phyloP scores from a whole-genome alignment of 2,329 filamentous ascomycete genomes.

The Penicillium brevicompactum region DNA sequence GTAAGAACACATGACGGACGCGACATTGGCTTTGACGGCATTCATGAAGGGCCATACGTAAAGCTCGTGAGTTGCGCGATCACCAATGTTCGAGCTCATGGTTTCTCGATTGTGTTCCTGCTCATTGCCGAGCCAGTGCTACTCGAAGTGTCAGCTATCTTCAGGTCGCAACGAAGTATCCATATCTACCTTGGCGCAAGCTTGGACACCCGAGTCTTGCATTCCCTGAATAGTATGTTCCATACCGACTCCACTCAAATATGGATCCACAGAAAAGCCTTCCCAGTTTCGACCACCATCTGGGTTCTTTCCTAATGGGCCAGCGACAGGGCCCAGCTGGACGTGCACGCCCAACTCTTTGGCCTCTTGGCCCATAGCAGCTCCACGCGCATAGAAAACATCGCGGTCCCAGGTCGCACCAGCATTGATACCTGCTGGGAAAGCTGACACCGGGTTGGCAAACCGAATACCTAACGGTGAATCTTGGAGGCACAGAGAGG shows the following conservation, averaged over 20 bases:
- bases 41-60: slow-evolving; percentile 80
- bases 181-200: slow-evolving; percentile 23
- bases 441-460: slow-evolving; percentile 47
- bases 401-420: slow-evolving; percentile 57
- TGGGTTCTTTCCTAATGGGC: slow-evolving; percentile 43
- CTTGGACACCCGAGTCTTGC: slow-evolving; percentile 54
- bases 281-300: slow-evolving; percentile 38
- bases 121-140: slow-evolving; percentile 65
- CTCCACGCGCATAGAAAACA: slow-evolving; percentile 54
- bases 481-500: slow-evolving; percentile 37
- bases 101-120: slow-evolving; percentile 54
- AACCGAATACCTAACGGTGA: slow-evolving; percentile 42
- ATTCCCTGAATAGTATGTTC: slow-evolving; percentile 55
- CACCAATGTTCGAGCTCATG: slow-evolving; percentile 62
- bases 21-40: slow-evolving; percentile 67
- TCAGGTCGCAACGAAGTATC: slow-evolving; percentile 30
- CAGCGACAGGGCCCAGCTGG: slow-evolving; percentile 44
- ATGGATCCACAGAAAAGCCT: slow-evolving; percentile 49
- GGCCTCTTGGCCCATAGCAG: slow-evolving; percentile 57
- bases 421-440: slow-evolving; percentile 45
- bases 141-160: slow-evolving; percentile 58
- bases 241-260: slow-evolving; percentile 46
- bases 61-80: slow-evolving; percentile 73
- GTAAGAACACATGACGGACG: slow-evolving; percentile 52
- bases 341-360: slow-evolving; percentile 38